A percentile compares a stretch with the other conserved stretches of the same genome.
These are phyloP conservation scores for Collybia sordida DNA, from an alignment of 768 basidiomycete genomes.

Conservation along the genomic window DNA sequence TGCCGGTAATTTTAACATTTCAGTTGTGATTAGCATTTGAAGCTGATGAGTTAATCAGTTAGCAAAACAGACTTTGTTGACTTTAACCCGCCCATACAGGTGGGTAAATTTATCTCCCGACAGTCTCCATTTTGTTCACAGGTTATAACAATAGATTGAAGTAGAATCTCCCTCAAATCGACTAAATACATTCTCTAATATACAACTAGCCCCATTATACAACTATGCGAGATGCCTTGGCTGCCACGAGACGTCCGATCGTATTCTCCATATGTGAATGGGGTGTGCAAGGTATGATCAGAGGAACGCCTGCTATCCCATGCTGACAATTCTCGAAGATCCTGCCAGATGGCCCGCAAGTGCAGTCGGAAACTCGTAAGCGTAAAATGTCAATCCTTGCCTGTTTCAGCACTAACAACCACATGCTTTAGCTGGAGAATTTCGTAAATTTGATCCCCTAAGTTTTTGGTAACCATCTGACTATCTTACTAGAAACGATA, in stretches of 20 bases:
- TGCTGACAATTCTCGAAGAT: conserved; percentile 20
- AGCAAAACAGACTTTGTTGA: conserved; percentile 46
- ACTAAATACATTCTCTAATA: background rate
- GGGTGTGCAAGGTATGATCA: conserved; percentile 39
- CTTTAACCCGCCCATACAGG: conserved; percentile 40
- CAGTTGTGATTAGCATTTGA: background rate
- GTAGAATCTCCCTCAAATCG: conserved; percentile 15
- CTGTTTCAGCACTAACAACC: background rate
- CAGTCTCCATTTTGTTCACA: background rate
- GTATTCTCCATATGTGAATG: conserved; percentile 52
- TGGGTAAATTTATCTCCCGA: conserved; percentile 15
- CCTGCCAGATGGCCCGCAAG: conserved; percentile 51
- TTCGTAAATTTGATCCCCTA: conserved; percentile 28
- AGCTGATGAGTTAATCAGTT: conserved; percentile 17
- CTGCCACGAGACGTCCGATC: conserved; percentile 42
- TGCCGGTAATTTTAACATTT: conserved; percentile 28
- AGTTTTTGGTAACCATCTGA: background rate
- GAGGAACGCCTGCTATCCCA: background rate
- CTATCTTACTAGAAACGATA: conserved; percentile 37
- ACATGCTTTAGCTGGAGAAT: conserved; percentile 37
- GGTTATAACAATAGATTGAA: conserved; percentile 27
- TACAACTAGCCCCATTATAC: conserved; percentile 35
- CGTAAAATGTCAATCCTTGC: background rate
- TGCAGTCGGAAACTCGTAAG: conserved; percentile 45
- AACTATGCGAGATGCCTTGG: conserved; percentile 47